Percentiles rank a stretch among this genome's conserved stretches.
Evolutionary conservation across 345 rosid genomes (phyloP).

Genomic region (Heritiera fomes): DNA sequence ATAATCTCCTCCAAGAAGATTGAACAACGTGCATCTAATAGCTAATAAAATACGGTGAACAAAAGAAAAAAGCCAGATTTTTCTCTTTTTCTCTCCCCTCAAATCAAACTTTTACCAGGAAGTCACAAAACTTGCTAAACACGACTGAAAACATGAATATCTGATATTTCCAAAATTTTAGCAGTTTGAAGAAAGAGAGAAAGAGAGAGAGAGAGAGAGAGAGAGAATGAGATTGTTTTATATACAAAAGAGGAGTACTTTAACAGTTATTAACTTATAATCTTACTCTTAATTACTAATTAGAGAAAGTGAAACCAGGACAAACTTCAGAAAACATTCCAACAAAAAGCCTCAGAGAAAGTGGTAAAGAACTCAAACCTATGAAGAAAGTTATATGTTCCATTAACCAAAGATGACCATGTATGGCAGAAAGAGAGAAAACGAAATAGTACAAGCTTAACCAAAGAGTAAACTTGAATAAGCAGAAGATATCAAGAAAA

Average conservation of each 20-base stretch:
- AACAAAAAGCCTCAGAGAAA: slow-evolving; percentile 24
- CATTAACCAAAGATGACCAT: slow-evolving; percentile 27
- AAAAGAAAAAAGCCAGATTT: no score
- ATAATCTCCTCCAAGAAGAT: not conserved
- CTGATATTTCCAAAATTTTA: not conserved
- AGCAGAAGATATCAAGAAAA: not conserved
- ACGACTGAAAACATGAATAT: not conserved
- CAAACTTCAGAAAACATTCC: slow-evolving; percentile 20
- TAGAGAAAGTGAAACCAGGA: slow-evolving; percentile 29
- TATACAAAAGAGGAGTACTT: not conserved
- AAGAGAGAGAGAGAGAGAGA: not conserved
- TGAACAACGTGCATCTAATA: slow-evolving; percentile 7
- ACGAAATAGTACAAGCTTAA: not conserved
- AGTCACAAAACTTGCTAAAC: not conserved
- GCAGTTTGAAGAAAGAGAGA: not conserved
- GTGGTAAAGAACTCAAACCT: slow-evolving; percentile 24
- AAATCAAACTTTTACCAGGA: not conserved
- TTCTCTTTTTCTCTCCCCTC: not conserved
- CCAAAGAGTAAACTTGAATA: not conserved
- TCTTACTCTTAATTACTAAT: slow-evolving; percentile 16
- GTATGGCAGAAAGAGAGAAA: not conserved
- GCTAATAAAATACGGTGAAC: not conserved
- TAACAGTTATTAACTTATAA: slow-evolving; percentile 12
- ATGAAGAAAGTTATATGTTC: slow-evolving; percentile 26
- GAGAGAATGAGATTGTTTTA: not conserved